Base-by-base conservation (phyloP, 1,284 basidiomycete species). In the Rhodotorula sp. region DNA sequence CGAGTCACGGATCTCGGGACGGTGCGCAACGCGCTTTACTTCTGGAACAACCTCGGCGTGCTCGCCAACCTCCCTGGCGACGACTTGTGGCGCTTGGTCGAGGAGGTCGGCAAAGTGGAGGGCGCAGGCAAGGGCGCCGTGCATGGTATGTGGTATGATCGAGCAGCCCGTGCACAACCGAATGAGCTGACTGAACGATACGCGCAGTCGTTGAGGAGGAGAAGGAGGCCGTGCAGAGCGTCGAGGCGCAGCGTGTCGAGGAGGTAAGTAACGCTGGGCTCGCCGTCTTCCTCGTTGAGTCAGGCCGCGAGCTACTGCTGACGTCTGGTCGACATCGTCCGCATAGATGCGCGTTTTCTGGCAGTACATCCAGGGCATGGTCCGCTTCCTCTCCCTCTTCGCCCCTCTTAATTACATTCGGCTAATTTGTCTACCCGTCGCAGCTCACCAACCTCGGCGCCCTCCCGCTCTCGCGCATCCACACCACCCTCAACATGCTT, bases 11-110 rank as follows among this genome's bases (percentile, higher is more conserved):
- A 91, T 68, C 82, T 85, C 58, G 83, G 84, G 13, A 83, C 87
- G 1, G 86, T 91, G 1, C 81, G 90, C 64, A 90, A 89, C 76
- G 92, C 90, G 1, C 82, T 96, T 44, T 83, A 86, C 56, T 92
- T 90, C 46, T 97, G 94, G 94, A 86, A 88, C 42, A 88, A 91
- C 73, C 84, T 89, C 59, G 91, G 91, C 8, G 89, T 97, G 3
- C 78, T 97, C 60, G 44, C n/a, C 25, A 41, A 27, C 13, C 58
- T 71, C 34, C 52, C 34, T 12, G 75, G 72, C 1, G 72, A 73
- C 1, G 72, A 72, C 13, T 16, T 52, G 42, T 80, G 78, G 78
- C 58, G 68, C n/a, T 50, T 80, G 1, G 66, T 78, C 49, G 79
- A 80, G 63, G 72, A 44, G 44, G 79, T 34, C 21, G 67, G 78